Evolutionary conservation across 192 early-diverging fungal species (phyloP), one percentile per base, ranked within the genome.

Genomic region (Gamsiella multidivaricata): DNA sequence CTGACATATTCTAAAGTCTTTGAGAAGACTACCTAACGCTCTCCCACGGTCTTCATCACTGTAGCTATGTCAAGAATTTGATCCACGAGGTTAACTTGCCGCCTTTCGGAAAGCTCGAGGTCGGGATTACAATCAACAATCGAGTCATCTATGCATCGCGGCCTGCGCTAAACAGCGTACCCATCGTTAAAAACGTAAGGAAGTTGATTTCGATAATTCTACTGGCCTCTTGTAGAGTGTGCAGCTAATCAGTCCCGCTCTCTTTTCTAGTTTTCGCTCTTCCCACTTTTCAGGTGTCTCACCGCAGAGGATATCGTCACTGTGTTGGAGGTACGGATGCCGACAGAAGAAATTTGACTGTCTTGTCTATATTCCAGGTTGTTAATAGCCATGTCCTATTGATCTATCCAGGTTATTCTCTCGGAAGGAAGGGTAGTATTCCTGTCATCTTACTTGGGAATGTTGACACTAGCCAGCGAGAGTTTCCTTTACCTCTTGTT

Each of bases 81-180:
- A 83, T 95, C 15, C 80, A 88, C 54, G 91, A 95, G 60, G 78
- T 95, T 12, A 90, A 87, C 37, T 47, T 93, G 22, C 93, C 93
- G n/a, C 93, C 93, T 11, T 91, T 91, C 37, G 93, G 93, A 14
- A 91, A 89, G 61, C 82, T 92, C 26, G 93, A 95, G 69, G 80
- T 94, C 9, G 86, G 86, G 17, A 83, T 95, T n/a, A 81, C 83
- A 5, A 81, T 94, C 63, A 88, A 89, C 22, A 72, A 87, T 42
- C 64, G 82, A 55, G 56, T 83, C 11, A 75, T 95, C 9, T 94
- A 85, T 68, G 83, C 85, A 28, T 87, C 90, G 8, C 59, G 93
- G 63, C 93, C 93, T n/a, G 86, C 93, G 5, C 81, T 93, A 3
- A 95, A 95, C 67, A 82, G 87, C 26, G 88, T 93, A 4, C 89